A percentile compares a stretch with the other conserved stretches of the same genome.
These are phyloP conservation scores for Agrostemma githago DNA, from an alignment of 148 eudicot genomes.

Conservation along the genomic window DNA sequence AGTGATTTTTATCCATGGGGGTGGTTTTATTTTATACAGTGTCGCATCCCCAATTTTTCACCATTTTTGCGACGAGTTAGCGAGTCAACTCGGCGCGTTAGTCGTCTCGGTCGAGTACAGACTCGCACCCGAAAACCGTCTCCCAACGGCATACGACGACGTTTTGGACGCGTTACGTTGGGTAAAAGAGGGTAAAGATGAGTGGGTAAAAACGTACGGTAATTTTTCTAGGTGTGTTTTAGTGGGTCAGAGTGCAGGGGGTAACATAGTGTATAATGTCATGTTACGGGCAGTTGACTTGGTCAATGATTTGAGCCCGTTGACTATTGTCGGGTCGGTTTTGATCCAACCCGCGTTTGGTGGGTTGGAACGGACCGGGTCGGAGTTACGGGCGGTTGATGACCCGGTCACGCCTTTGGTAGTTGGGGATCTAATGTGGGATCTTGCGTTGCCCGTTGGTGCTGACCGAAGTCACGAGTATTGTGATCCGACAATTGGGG, in stretches of 20 bases:
- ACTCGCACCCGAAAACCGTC: constrained; percentile 41
- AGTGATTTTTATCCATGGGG: constrained; percentile 28
- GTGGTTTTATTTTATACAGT: constrained; percentile 25
- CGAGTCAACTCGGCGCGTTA: constrained; percentile 20
- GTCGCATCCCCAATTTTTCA: constrained; percentile 11
- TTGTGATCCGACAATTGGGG: constrained; percentile 22
- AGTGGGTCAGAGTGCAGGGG: constrained; percentile 42
- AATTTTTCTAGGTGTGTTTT: constrained; percentile 27
- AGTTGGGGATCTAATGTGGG: constrained; percentile 44
- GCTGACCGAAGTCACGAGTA: constrained; percentile 40
- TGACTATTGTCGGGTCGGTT: constrained; percentile 27
- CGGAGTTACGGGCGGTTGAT: constrained; percentile 31
- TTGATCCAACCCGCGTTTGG: constrained; percentile 39
- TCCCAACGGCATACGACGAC: constrained; percentile 41
- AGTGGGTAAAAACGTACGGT: constrained; percentile 31
- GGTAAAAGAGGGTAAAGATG: constrained; percentile 24
- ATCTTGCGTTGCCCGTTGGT: constrained; percentile 42
- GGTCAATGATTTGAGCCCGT: constrained; percentile 16
- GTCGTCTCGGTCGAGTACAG: constrained; percentile 40
- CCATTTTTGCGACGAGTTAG: constrained; percentile 22
- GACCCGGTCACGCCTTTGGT: constrained; percentile 33
- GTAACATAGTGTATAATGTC: constrained; percentile 30
- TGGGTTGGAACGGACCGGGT: constrained; percentile 32
- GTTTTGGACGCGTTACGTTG: constrained; percentile 31
- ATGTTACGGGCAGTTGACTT: constrained; percentile 1